phyloP scores from a whole-genome alignment of 768 basidiomycete genomes.

The Serpula lacrymans region DNA sequence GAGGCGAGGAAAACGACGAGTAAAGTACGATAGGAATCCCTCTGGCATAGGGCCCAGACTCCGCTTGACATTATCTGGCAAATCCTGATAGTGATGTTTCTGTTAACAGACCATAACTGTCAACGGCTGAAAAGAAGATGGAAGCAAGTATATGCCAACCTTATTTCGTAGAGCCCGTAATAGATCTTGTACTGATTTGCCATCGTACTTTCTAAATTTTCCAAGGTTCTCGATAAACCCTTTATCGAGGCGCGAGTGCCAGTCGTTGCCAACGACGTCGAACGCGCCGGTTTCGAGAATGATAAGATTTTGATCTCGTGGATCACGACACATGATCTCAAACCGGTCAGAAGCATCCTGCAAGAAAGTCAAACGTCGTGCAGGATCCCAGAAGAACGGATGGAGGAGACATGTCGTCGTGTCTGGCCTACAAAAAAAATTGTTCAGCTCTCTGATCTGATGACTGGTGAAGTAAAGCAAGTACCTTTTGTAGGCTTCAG shows the following conservation, averaged over 20 bases:
- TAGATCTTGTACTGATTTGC: constrained; percentile 85
- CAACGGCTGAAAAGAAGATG: constrained; percentile 4
- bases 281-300: constrained; percentile 69
- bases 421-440: constrained; percentile 60
- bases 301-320: constrained; percentile 72
- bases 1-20: constrained; percentile 83
- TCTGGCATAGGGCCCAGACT: constrained; percentile 89
- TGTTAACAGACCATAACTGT: constrained; percentile 26
- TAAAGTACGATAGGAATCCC: constrained; percentile 92
- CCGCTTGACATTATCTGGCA: constrained; percentile 87
- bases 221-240: constrained; percentile 92
- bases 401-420: constrained; percentile 85
- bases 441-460: too few species aligned
- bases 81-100: constrained; percentile 98
- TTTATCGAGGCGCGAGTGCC: constrained; percentile 84
- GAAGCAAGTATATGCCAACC: constrained; percentile 41
- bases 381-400: constrained; percentile 96
- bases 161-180: constrained; percentile 93
- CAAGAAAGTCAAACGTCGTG: constrained; percentile 84
- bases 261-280: constrained; percentile 83
- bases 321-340: constrained; percentile 95
- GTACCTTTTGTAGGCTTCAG: constrained; percentile 72
- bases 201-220: constrained; percentile 97
- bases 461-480: background rate
- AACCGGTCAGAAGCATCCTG: constrained; percentile 97